Evolutionary conservation across 805 yeast species (phyloP), one percentile per base, ranked within the genome.

Genomic region (Candida loeiensis): DNA sequence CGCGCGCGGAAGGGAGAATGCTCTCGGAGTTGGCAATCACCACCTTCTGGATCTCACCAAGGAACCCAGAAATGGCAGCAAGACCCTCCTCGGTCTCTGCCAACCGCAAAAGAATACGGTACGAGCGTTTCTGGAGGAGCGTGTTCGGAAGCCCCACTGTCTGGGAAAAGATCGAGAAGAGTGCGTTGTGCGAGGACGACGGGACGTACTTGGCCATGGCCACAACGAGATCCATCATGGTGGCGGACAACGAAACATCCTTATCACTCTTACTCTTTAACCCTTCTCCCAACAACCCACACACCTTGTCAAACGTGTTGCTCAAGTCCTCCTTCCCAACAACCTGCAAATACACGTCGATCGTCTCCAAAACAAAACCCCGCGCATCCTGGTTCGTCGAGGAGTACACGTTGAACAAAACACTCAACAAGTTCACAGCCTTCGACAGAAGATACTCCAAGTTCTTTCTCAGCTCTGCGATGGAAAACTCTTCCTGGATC

Each of bases 221-320:
- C 36, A 89, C 95, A 39, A 89, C 74, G 42, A 93, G 72, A 58
- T 93, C 99, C 83, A 91, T 76, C 86, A 95, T 81, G 13, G 96
- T 88, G 29, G 85, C 79, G 47, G 88, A 77, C 47, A 82, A 64
- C 14, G 69, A 56, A 8, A 56, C 63, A 21, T 43, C 45, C 48
- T 54, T 63, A 27, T 54, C 61, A 20, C 52, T 58, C 48, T 71
- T 60, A 48, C 63, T 46, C 25, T 63, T 56, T 58, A 57, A 15
- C 58, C 50, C 5, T 61, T 51, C 9, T 56, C 50, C 87, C 49
- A 93, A 72, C 43, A 89, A 65, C 1, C 79, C 76, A 60, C 95
- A 87, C 6, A 91, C 91, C 56, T 88, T 89, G 58, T 88, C 77
- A 66, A 93, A 93, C 16, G 95, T 85, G 37, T 68, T 71, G 41